phyloP scores from a whole-genome alignment of 176 grass and related monocot genomes.

The Rhynchospora pubera region DNA sequence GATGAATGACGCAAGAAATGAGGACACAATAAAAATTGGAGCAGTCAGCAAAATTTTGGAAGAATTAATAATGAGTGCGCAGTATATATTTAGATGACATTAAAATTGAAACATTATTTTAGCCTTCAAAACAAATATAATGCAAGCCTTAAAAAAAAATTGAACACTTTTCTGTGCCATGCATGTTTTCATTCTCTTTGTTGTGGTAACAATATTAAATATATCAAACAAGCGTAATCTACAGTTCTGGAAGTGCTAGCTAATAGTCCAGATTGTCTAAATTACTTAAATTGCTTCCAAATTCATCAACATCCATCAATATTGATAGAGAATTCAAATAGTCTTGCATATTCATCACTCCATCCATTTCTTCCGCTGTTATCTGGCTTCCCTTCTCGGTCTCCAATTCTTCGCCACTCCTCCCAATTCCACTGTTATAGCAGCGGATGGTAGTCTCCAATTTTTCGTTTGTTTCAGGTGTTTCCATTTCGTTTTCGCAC shows the following conservation, averaged over 20 bases:
- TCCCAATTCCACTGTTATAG: background rate
- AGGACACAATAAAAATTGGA: too few species aligned
- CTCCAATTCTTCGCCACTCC: background rate
- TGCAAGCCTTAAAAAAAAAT: too few species aligned
- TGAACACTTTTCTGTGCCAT: too few species aligned
- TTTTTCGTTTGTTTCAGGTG: background rate
- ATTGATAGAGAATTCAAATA: slow-evolving; percentile 19
- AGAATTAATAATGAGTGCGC: too few species aligned
- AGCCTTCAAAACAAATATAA: too few species aligned
- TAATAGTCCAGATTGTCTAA: background rate
- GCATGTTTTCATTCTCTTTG: background rate
- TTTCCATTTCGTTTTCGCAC: background rate
- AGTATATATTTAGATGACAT: too few species aligned
- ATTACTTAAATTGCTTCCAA: background rate
- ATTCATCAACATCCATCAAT: background rate
- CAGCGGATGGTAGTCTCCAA: background rate
- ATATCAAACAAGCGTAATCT: background rate
- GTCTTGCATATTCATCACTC: background rate
- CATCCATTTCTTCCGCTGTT: background rate
- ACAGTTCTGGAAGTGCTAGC: too few species aligned
- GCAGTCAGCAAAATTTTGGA: too few species aligned
- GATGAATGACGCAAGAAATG: too few species aligned
- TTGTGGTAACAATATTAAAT: background rate
- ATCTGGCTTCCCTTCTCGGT: background rate
- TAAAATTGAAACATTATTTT: too few species aligned